Base-by-base conservation (phyloP, 495 filamentous ascomycete genomes). In the Penicillium daleae region DNA sequence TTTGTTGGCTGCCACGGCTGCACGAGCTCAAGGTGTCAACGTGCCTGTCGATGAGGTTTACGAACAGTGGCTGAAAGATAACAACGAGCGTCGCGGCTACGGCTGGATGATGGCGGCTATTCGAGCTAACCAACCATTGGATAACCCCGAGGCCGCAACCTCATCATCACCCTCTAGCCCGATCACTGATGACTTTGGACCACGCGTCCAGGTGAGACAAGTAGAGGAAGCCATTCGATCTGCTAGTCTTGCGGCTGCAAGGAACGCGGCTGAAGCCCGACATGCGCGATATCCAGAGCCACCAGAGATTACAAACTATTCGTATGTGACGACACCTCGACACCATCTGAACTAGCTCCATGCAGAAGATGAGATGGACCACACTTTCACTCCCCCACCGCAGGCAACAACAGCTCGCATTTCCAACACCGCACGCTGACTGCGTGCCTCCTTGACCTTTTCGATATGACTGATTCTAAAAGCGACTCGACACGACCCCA, bases 21-120 rank as follows among this genome's bases (percentile, higher is more conserved):
- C 87, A 75, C 67, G 89, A 79, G 77, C 87, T 79, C 61, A 88
- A 82, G 69, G 89, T 76, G 80, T 79, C 72, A 63, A 85, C 74
- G 83, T 87, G 35, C 85, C 86, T 22, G 80, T 92, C 37, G 90
- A 96, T 67, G 87, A 89, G 58, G 89, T 90, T 61, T 94, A 87
- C 87, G 91, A 95, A 73, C 90, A 92, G 74, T 95, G 90, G 89
- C 73, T 95, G 37, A 93, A 93, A 72, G 90, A 92, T 66, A 87
- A 87, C 49, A 85, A 88, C 33, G 92, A 94, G 62, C 74, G 83
- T 32, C 83, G 82, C 62, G 72, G 71, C 42, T 80, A 79, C 62
- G 64, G 69, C 8, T 77, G 79, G 50, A 72, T 81, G 64, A 54
- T 82, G 22, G 72, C 75, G 61, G 78, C 76, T 10, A 80, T 82